Percentiles rank a stretch among this genome's conserved stretches.
Conservation (phyloP, 345 rosid genomes). For the Brassica incana region DNA sequence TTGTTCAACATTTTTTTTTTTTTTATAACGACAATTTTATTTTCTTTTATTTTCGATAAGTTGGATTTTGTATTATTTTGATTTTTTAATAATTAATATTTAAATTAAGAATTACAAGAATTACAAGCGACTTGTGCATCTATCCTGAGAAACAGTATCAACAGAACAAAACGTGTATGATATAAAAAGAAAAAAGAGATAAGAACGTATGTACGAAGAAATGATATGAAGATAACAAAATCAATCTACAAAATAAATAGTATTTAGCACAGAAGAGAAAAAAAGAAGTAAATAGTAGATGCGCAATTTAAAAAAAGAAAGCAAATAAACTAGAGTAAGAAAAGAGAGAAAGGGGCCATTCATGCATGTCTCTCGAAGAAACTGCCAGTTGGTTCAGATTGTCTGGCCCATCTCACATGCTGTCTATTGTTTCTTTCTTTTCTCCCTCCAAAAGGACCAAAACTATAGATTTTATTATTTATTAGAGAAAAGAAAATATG, state of each 20-base stretch:
- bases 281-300: neutral
- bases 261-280: neutral
- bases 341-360: slow-evolving; percentile 20
- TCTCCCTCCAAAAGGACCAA: too few relatives aligned
- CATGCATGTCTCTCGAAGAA: slow-evolving; percentile 42
- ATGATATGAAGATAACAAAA: neutral
- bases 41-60: too few relatives aligned
- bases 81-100: too few relatives aligned
- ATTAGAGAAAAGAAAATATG: neutral
- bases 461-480: neutral
- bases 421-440: neutral
- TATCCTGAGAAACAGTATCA: neutral
- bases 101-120: neutral
- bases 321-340: slow-evolving; percentile 7
- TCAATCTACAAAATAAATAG: neutral
- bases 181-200: neutral
- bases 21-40: too few relatives aligned
- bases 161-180: neutral
- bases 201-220: neutral
- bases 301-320: neutral
- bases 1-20: too few relatives aligned
- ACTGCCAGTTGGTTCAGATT: slow-evolving; percentile 37
- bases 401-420: slow-evolving; percentile 48
- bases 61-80: too few relatives aligned
- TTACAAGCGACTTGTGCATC: neutral